Percentiles rank a stretch among this genome's conserved stretches.
These are phyloP conservation scores for Lentinula novae-zelandiae DNA, from an alignment of 1,284 basidiomycete species.

Conservation along the genomic window DNA sequence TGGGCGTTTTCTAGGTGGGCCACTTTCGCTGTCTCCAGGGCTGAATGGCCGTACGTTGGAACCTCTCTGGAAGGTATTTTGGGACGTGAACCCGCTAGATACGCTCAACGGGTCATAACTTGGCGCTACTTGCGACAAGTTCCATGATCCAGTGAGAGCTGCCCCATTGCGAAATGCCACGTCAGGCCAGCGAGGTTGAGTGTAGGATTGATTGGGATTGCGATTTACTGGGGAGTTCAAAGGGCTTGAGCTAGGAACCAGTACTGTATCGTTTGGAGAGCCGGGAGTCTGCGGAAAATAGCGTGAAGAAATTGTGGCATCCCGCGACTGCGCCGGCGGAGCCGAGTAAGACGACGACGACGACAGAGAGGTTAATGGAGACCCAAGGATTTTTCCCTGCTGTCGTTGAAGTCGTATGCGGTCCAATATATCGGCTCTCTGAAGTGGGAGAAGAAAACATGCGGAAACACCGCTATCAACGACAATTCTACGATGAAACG, in stretches of 20 bases:
- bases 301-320: slow-evolving; percentile 45
- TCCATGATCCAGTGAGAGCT: slow-evolving; percentile 33
- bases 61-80: slow-evolving; percentile 39
- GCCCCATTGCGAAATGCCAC: slow-evolving; percentile 38
- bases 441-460: slow-evolving; percentile 13
- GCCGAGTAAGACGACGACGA: slow-evolving; percentile 21
- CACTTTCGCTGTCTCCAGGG: slow-evolving; percentile 42
- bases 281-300: slow-evolving; percentile 32
- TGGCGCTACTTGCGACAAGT: slow-evolving; percentile 29
- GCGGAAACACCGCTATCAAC: slow-evolving; percentile 18
- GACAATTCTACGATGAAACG: not conserved
- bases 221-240: slow-evolving; percentile 34
- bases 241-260: slow-evolving; percentile 76
- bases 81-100: slow-evolving; percentile 54
- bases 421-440: slow-evolving; percentile 55
- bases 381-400: slow-evolving; percentile 21
- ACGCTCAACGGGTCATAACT: slow-evolving; percentile 53
- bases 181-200: slow-evolving; percentile 33
- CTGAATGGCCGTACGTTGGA: slow-evolving; percentile 43
- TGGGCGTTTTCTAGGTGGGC: slow-evolving; percentile 65
- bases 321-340: slow-evolving; percentile 44
- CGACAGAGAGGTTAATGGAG: slow-evolving; percentile 15
- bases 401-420: slow-evolving; percentile 52
- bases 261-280: slow-evolving; percentile 47
- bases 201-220: slow-evolving; percentile 34